phyloP scores from a whole-genome alignment of 2,329 filamentous ascomycete species.

The Calonectria hongkongensis region DNA sequence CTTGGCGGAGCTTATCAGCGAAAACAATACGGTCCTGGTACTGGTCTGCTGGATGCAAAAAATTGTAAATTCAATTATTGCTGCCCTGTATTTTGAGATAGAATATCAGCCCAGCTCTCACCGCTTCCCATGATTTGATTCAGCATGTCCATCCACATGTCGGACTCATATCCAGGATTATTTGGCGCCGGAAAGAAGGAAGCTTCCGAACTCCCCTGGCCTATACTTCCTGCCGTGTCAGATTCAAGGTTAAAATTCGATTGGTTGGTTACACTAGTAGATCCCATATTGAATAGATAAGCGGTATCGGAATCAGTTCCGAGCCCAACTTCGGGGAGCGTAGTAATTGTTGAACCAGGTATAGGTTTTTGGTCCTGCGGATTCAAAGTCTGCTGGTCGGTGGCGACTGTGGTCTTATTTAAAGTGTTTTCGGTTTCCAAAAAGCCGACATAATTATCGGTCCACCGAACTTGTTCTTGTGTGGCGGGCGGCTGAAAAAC shows the following conservation, averaged over 20 bases:
- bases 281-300: neutral
- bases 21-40: too few species aligned
- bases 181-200: neutral
- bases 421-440: neutral
- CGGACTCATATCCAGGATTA: neutral
- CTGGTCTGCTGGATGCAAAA: too few species aligned
- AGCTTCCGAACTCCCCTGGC: neutral
- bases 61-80: too few species aligned
- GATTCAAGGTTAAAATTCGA: neutral
- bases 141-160: slow-evolving; percentile 2
- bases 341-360: neutral
- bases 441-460: slow-evolving; percentile 6
- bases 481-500: neutral
- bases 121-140: slow-evolving; percentile 16
- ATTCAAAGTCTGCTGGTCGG: neutral
- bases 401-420: neutral
- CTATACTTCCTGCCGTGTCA: neutral
- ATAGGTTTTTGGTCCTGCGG: neutral
- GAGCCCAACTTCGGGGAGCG: neutral
- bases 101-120: slow-evolving; percentile 7
- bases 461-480: neutral
- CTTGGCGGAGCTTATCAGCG: too few species aligned
- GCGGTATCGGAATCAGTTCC: neutral
- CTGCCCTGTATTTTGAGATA: neutral
- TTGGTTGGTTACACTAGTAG: neutral